These are phyloP conservation scores for Nigrospora oryzae DNA, from an alignment of 2,329 filamentous ascomycete species.

Conservation along the genomic window DNA sequence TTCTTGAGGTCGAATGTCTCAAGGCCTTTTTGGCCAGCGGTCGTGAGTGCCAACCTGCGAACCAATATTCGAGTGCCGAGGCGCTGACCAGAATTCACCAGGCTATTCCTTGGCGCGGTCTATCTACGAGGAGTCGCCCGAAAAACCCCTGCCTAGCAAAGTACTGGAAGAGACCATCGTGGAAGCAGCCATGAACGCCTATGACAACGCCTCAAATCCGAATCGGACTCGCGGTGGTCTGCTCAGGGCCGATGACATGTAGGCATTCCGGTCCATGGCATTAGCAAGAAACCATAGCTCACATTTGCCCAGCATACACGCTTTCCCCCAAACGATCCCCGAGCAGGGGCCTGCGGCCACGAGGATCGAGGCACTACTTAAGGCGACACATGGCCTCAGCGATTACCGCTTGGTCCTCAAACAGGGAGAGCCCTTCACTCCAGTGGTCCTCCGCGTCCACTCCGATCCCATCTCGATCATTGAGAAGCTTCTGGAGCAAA, in stretches of 20 bases:
- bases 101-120: constrained; percentile 55
- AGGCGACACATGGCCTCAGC: constrained; percentile 66
- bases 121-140: constrained; percentile 46
- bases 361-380: constrained; percentile 55
- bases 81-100: constrained; percentile 16
- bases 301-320: constrained; percentile 40
- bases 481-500: constrained; percentile 67
- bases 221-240: constrained; percentile 69
- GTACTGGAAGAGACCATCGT: constrained; percentile 53
- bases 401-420: constrained; percentile 72
- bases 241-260: constrained; percentile 72
- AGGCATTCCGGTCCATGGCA: constrained; percentile 19
- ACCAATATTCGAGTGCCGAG: constrained; percentile 6
- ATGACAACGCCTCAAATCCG: constrained; percentile 76
- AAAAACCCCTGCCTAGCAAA: constrained; percentile 38
- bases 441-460: constrained; percentile 69
- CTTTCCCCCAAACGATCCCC: constrained; percentile 52
- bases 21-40: constrained; percentile 55
- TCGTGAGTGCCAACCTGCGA: constrained; percentile 37
- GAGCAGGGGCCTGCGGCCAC: constrained; percentile 40
- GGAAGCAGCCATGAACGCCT: constrained; percentile 57
- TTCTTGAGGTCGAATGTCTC: constrained; percentile 63
- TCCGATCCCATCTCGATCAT: constrained; percentile 67
- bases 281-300: background rate
- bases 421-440: constrained; percentile 72